Base-by-base conservation (phyloP, 805 yeast genomes). In the Candida pseudofarinosa region DNA sequence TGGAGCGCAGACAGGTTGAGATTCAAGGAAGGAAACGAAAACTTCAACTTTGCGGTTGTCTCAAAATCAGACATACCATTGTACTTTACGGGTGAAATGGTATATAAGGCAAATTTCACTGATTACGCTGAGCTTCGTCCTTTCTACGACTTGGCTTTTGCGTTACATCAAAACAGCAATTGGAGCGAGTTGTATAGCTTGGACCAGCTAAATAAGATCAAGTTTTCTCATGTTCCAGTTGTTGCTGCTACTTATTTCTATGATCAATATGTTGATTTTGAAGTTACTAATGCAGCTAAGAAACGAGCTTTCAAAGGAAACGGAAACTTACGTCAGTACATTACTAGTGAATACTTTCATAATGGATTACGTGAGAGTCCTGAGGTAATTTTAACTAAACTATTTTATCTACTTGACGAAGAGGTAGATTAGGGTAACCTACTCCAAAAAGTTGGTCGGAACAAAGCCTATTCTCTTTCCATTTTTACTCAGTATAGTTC, bases 41-140 rank as follows among this genome's bases (percentile, higher is more conserved):
- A 42, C 15, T 70, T 62, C 46, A 63, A 62, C 3, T 59, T 43
- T 40, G 20, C 33, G 15, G 37, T 47, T 13, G 37, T 31, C 41
- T 39, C 52, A 20, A 37, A 46, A 8, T 18, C 36, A 15, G 19
- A 41, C 3, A 43, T 47, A 35, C 55, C 68, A 2, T 59, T 72
- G 3, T 76, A 55, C 44, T 76, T 76, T 54, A 76, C 80, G 2
- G 79, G 81, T 10, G 82, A 79, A 47, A 76, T 77, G 80, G 77
- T 77, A 36, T 77, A 56, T 57, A 68, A 70, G 46, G 70, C 73
- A 12, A 76, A 76, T 75, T 69, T 54, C 45, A 75, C 73, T 30
- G 81, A 77, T 48, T 77, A 65, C 47, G 54, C 56, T 0, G 78
- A 73, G 47, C 60, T 79, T 33, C 43, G 52, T 4, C 58, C 58